Evolutionary conservation across 306 rosid genomes (phyloP).

Genomic region (Vicia sativa): DNA sequence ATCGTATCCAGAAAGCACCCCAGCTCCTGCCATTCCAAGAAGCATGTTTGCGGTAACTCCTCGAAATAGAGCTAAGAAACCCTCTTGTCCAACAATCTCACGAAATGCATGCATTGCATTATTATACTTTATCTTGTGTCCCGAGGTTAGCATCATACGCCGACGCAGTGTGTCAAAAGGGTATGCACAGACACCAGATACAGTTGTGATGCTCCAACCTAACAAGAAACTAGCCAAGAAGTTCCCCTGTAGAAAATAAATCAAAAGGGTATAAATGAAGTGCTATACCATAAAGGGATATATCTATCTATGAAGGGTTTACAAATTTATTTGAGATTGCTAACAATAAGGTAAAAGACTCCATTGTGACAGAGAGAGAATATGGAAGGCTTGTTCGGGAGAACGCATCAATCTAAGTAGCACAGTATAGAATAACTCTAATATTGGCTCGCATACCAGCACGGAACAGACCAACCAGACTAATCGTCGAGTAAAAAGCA

Average conservation of each 20-base stretch:
- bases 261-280: slow-evolving; percentile 14
- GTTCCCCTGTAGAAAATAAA: slow-evolving; percentile 63
- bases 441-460: slow-evolving; percentile 1
- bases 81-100: slow-evolving; percentile 78
- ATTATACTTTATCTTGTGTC: slow-evolving; percentile 69
- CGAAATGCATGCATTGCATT: slow-evolving; percentile 69
- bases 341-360: too few relatives aligned
- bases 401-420: neutral
- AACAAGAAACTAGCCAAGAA: slow-evolving; percentile 88
- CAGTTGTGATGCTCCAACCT: slow-evolving; percentile 91
- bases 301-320: too few relatives aligned
- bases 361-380: neutral
- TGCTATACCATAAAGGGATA: slow-evolving; percentile 6
- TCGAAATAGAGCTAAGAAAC: slow-evolving; percentile 70
- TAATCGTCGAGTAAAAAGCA: slow-evolving; percentile 8
- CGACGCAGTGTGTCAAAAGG: slow-evolving; percentile 91
- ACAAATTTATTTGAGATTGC: too few relatives aligned
- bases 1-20: slow-evolving; percentile 92
- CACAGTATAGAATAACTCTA: neutral
- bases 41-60: slow-evolving; percentile 95
- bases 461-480: slow-evolving; percentile 26
- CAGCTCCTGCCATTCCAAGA: slow-evolving; percentile 94
- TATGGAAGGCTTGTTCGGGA: neutral
- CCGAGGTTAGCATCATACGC: slow-evolving; percentile 96
- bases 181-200: slow-evolving; percentile 86